These are phyloP conservation scores for Alternaria rosae DNA, from an alignment of 2,329 filamentous ascomycete species.

Conservation along the genomic window DNA sequence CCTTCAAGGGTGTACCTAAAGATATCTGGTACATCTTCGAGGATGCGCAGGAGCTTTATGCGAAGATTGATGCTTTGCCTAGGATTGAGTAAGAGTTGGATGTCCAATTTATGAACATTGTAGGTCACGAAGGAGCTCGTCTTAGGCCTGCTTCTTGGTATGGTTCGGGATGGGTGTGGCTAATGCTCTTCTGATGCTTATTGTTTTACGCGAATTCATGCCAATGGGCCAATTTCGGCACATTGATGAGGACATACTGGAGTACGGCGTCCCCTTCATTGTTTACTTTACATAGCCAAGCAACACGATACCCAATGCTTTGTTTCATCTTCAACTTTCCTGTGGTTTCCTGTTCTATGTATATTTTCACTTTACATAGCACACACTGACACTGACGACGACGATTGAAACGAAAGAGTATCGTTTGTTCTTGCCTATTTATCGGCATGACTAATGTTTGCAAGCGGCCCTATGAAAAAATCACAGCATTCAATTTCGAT, in stretches of 20 bases:
- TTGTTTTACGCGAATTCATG: constrained; percentile 3
- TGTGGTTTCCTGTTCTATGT: neutral
- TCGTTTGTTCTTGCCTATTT: neutral
- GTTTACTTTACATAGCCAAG: neutral
- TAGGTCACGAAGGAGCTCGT: neutral
- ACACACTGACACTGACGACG: neutral
- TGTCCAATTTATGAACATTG: neutral
- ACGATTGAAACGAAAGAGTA: neutral
- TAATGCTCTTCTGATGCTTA: neutral
- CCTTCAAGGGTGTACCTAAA: constrained; percentile 77
- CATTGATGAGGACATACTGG: neutral
- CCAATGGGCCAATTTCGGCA: neutral
- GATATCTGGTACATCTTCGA: constrained; percentile 84
- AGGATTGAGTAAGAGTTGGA: constrained; percentile 18
- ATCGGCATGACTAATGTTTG: neutral
- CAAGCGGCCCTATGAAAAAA: neutral
- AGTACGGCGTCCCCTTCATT: neutral
- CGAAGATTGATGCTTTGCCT: constrained; percentile 45
- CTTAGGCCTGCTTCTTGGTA: neutral
- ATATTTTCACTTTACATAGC: neutral
- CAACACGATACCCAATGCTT: neutral
- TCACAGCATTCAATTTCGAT: neutral
- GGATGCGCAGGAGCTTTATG: constrained; percentile 70
- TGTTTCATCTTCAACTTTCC: neutral
- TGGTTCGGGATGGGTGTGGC: neutral